Percentiles rank a stretch among this genome's conserved stretches.
These are phyloP conservation scores for Aspergillus arachidicola DNA, from an alignment of 2,329 filamentous ascomycete species.

Conservation along the genomic window DNA sequence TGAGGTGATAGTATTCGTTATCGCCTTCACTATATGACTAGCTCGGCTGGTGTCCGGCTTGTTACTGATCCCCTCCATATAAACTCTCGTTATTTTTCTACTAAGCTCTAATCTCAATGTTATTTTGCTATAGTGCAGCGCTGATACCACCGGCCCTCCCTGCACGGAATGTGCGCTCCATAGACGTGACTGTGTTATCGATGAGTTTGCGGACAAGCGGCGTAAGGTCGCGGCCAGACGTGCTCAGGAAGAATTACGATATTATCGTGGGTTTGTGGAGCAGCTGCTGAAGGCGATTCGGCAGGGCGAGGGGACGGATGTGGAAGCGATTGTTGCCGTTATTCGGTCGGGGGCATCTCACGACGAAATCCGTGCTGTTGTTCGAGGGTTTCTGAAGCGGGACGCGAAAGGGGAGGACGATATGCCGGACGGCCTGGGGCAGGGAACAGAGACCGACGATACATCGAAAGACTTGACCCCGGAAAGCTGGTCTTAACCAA, in stretches of 20 bases:
- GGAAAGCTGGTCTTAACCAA: not conserved
- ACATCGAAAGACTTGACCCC: not conserved
- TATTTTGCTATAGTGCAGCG: conserved; percentile 31
- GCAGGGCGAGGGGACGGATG: conserved; percentile 17
- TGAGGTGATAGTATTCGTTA: not conserved
- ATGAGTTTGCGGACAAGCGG: conserved; percentile 39
- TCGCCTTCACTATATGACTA: not conserved
- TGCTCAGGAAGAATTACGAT: conserved; percentile 33
- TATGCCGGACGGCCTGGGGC: not conserved
- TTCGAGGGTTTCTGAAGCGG: conserved; percentile 8
- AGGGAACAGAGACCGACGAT: not conserved
- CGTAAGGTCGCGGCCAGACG: conserved; percentile 36
- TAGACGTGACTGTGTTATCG: conserved; percentile 35
- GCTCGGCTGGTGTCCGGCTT: not conserved
- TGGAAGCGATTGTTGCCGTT: conserved; percentile 29
- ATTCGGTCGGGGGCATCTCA: conserved; percentile 28
- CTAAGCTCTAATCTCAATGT: conserved; percentile 13
- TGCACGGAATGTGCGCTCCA: conserved; percentile 39
- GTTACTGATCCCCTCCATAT: not conserved
- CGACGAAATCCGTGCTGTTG: conserved; percentile 17
- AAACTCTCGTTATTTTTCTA: not conserved
- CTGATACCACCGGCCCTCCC: conserved; percentile 26
- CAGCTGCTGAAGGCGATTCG: conserved; percentile 32
- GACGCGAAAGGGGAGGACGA: not conserved
- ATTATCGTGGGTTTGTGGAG: conserved; percentile 30